These are phyloP conservation scores for Maudiozyma pseudohumilis DNA, from an alignment of 805 yeast genomes.

Conservation along the genomic window DNA sequence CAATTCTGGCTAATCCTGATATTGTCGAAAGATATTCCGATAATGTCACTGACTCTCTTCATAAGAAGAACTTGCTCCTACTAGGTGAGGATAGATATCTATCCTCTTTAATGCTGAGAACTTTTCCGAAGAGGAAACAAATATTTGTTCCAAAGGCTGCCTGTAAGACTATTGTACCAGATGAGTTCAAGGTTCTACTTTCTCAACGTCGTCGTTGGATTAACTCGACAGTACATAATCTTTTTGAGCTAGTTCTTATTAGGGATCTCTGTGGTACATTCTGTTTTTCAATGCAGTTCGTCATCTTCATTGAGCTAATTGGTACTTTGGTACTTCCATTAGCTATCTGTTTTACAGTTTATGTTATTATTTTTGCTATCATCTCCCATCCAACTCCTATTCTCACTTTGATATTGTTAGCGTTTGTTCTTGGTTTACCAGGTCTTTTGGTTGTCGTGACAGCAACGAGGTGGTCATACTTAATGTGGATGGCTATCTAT, in stretches of 20 bases:
- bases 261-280: slow-evolving; percentile 89
- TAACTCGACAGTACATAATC: slow-evolving; percentile 86
- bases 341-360: slow-evolving; percentile 73
- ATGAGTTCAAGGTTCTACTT: slow-evolving; percentile 61
- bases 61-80: slow-evolving; percentile 71
- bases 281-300: slow-evolving; percentile 92
- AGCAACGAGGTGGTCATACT: slow-evolving; percentile 59
- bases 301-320: slow-evolving; percentile 69
- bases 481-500: slow-evolving; percentile 73
- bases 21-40: slow-evolving; percentile 87
- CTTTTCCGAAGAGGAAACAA: slow-evolving; percentile 85
- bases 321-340: slow-evolving; percentile 87
- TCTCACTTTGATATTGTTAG: slow-evolving; percentile 66
- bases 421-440: slow-evolving; percentile 74
- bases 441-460: slow-evolving; percentile 74
- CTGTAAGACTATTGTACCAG: slow-evolving; percentile 88
- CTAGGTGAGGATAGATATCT: slow-evolving; percentile 87
- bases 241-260: slow-evolving; percentile 77
- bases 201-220: slow-evolving; percentile 97
- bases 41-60: slow-evolving; percentile 73
- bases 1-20: slow-evolving; percentile 85
- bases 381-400: slow-evolving; percentile 67
- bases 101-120: slow-evolving; percentile 73
- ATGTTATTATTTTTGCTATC: slow-evolving; percentile 64
- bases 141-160: slow-evolving; percentile 83